A percentile compares a stretch with the other conserved stretches of the same genome.
Evolutionary conservation across 495 filamentous ascomycete genomes (phyloP).

Genomic region (Hypomontagnella submonticulosa): DNA sequence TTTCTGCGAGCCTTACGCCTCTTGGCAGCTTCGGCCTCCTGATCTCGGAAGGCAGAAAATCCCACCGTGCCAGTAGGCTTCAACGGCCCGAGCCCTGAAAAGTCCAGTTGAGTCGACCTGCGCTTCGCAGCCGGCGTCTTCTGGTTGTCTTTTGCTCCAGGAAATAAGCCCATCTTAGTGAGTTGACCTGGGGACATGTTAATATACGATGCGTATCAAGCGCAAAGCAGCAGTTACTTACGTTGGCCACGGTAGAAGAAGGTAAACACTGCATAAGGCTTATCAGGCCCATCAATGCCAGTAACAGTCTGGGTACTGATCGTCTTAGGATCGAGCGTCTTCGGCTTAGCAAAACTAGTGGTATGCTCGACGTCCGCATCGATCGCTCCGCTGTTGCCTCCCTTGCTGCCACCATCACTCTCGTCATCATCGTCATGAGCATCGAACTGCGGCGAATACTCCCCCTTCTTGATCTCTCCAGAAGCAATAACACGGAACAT

Average conservation of each 20-base stretch:
- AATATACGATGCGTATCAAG: slow-evolving; percentile 30
- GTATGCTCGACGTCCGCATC: slow-evolving; percentile 90
- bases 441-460: slow-evolving; percentile 98
- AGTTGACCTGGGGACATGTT: slow-evolving; percentile 74
- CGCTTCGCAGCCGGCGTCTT: slow-evolving; percentile 72
- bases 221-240: slow-evolving; percentile 60
- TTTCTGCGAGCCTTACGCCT: slow-evolving; percentile 68
- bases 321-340: slow-evolving; percentile 93
- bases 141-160: slow-evolving; percentile 67
- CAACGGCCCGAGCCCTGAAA: slow-evolving; percentile 84
- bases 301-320: slow-evolving; percentile 99
- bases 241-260: slow-evolving; percentile 98
- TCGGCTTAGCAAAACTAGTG: slow-evolving; percentile 98
- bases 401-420: slow-evolving; percentile 59
- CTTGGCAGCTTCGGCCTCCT: slow-evolving; percentile 57
- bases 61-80: slow-evolving; percentile 84
- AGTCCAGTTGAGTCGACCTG: slow-evolving; percentile 80
- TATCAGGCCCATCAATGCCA: slow-evolving; percentile 94
- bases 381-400: slow-evolving; percentile 54
- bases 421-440: slow-evolving; percentile 92
- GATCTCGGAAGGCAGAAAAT: slow-evolving; percentile 90
- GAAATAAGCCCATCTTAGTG: slow-evolving; percentile 89
- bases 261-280: slow-evolving; percentile 95
- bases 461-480: slow-evolving; percentile 95
- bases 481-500: slow-evolving; percentile 95